phyloP scores from a whole-genome alignment of 2,329 filamentous ascomycete genomes.

The Onygenales sp. region DNA sequence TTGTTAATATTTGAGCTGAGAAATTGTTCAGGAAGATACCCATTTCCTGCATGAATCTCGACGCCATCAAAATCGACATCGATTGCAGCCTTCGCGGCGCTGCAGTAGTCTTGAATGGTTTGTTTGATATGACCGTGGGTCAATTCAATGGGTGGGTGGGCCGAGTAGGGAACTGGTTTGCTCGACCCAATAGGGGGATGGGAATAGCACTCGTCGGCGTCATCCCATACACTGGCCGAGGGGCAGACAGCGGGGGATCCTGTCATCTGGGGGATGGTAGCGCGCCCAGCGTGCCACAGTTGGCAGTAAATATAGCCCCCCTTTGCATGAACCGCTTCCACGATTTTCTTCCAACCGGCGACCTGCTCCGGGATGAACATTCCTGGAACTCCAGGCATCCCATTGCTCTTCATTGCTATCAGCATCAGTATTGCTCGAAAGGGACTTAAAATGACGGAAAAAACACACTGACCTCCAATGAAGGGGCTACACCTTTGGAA shows the following conservation, averaged over 20 bases:
- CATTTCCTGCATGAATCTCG: constrained; percentile 42
- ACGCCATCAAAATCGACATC: constrained; percentile 47
- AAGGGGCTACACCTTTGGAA: constrained; percentile 28
- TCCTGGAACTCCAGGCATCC: constrained; percentile 28
- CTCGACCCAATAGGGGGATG: constrained; percentile 29
- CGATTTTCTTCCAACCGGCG: constrained; percentile 42
- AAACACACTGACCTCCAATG: constrained; percentile 23
- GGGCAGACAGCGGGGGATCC: constrained; percentile 28
- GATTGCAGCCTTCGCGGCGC: constrained; percentile 41
- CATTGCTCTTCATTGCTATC: constrained; percentile 21
- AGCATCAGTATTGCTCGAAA: constrained; percentile 17
- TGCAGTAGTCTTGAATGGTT: constrained; percentile 36
- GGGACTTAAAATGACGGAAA: neutral
- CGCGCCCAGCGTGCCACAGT: constrained; percentile 38
- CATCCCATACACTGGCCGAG: constrained; percentile 39
- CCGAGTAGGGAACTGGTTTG: constrained; percentile 28
- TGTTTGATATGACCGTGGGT: constrained; percentile 37
- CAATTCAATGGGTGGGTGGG: constrained; percentile 36
- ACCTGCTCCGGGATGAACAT: constrained; percentile 32
- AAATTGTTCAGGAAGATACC: constrained; percentile 46
- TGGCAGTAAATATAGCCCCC: constrained; percentile 39
- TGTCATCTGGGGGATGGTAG: constrained; percentile 33
- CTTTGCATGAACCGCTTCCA: constrained; percentile 42
- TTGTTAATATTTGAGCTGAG: constrained; percentile 41
- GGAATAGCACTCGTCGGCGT: constrained; percentile 33